A percentile compares a stretch with the other conserved stretches of the same genome.
Evolutionary conservation across 768 basidiomycete species (phyloP).

Genomic region (Tulasnella sp.): DNA sequence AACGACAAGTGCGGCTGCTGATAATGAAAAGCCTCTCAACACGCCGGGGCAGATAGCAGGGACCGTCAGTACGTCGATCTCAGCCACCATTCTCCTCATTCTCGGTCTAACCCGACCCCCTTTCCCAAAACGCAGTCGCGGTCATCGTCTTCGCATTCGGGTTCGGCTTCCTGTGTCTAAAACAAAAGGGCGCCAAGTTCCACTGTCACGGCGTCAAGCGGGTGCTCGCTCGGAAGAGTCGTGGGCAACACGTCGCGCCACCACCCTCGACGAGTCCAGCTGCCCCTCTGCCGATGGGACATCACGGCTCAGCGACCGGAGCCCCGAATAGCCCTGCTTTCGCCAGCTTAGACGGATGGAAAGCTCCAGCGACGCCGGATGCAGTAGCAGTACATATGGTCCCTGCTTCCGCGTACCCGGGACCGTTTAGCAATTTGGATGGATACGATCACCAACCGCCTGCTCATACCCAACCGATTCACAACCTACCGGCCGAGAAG

Average conservation of each 20-base stretch:
- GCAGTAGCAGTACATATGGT: too few relatives aligned
- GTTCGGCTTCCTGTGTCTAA: not conserved
- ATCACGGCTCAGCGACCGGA: not conserved
- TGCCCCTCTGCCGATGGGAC: not conserved
- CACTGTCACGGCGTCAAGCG: not conserved
- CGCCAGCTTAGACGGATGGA: too few relatives aligned
- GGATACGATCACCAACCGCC: too few relatives aligned
- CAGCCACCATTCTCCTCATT: not conserved
- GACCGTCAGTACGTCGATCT: not conserved
- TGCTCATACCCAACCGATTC: too few relatives aligned
- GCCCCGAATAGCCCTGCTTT: too few relatives aligned
- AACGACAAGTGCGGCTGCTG: too few relatives aligned
- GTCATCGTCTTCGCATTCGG: not conserved
- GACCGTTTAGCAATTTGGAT: too few relatives aligned
- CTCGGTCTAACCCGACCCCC: not conserved
- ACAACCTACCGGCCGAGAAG: too few relatives aligned
- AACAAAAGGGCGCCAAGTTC: not conserved
- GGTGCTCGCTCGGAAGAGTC: not conserved
- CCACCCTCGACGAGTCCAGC: not conserved
- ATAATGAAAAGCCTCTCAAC: not conserved
- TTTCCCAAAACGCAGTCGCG: not conserved
- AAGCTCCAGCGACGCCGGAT: too few relatives aligned
- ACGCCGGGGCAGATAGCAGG: not conserved
- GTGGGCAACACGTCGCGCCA: not conserved
- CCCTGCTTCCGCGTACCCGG: too few relatives aligned